These are phyloP conservation scores for Microsporum ferrugineum DNA, from an alignment of 2,329 filamentous ascomycete species.

Conservation along the genomic window DNA sequence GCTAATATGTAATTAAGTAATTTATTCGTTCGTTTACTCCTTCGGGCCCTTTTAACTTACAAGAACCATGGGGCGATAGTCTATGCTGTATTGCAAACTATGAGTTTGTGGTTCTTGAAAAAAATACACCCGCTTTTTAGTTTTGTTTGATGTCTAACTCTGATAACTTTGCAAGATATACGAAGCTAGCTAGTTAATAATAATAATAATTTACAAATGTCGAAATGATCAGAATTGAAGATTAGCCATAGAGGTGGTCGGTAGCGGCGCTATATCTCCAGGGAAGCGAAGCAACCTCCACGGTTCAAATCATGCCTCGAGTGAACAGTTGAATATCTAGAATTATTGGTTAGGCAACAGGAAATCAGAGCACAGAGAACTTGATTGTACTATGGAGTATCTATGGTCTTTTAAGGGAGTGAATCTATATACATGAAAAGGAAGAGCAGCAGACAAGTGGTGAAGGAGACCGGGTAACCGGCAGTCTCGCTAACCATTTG, in stretches of 20 bases:
- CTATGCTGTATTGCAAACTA: not conserved
- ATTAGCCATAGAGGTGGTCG: too few relatives aligned
- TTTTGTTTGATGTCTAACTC: not conserved
- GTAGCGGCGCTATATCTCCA: too few relatives aligned
- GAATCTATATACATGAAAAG: not conserved
- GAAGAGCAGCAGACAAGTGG: not conserved
- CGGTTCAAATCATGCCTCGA: not conserved
- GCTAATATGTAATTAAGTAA: not conserved
- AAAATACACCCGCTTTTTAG: not conserved
- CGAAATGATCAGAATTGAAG: too few relatives aligned
- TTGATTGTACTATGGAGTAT: not conserved
- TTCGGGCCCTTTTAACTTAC: not conserved
- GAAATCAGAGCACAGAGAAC: not conserved
- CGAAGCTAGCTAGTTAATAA: too few relatives aligned
- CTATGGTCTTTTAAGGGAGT: not conserved
- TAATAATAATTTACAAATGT: too few relatives aligned
- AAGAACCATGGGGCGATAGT: not conserved
- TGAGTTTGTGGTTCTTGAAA: not conserved
- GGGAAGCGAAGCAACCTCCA: too few relatives aligned
- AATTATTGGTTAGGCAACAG: not conserved
- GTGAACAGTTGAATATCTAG: not conserved
- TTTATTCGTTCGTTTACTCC: not conserved
- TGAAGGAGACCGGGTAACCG: not conserved
- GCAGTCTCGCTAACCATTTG: not conserved
- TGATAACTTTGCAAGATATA: not conserved